Base-by-base conservation (phyloP, 208 protist species). In the Acanthamoeba healyi region DNA sequence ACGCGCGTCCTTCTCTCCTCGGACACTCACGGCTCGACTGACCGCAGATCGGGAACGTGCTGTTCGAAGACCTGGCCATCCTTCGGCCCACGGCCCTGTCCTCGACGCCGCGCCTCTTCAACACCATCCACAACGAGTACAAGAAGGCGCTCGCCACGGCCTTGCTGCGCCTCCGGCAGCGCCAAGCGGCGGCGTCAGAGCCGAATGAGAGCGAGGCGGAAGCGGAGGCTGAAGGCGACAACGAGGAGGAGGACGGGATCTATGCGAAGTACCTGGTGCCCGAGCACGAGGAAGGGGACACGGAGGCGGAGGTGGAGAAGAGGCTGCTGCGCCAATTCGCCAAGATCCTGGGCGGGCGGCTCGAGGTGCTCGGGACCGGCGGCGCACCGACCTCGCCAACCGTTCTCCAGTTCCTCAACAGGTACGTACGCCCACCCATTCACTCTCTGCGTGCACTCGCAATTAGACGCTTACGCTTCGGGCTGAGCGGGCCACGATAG, bases 111-210 rank as follows among this genome's bases (percentile, higher is more conserved):
- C 70, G 70, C n/a, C 70, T 79, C 17, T 79, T 79, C 70, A 79
- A 79, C 70, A 42, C 70, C n/a, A 79, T 79, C 36, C 26, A 79
- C 38, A 79, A 79, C 70, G 70, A 79, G 24, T 79, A 79, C 36
- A 79, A 79, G 70, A 79, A 79, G 38, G 70, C 70, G 14, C 70
- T 38, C 15, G 38, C 70, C 38, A 9, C 34, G 17, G 70, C 36
- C 14, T 32, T 79, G 34, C 4, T 32, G 5, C 70, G 38, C 14
- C 70, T 79, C 17, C 70, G 36, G 34, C 70, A 79, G 26, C n/a
- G 70, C n/a, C 5, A 79, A 42, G 14, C n/a, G 61, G 29, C 19
- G 29, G 61, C 61, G 6, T 26, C n/a, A 24, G 14, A 70, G 29
- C 61, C 29, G 61, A 70, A 24, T 10, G 70, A 12, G 26, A 38